These are phyloP conservation scores for Bryoglossum gracile DNA, from an alignment of 495 filamentous ascomycete species.

Conservation along the genomic window DNA sequence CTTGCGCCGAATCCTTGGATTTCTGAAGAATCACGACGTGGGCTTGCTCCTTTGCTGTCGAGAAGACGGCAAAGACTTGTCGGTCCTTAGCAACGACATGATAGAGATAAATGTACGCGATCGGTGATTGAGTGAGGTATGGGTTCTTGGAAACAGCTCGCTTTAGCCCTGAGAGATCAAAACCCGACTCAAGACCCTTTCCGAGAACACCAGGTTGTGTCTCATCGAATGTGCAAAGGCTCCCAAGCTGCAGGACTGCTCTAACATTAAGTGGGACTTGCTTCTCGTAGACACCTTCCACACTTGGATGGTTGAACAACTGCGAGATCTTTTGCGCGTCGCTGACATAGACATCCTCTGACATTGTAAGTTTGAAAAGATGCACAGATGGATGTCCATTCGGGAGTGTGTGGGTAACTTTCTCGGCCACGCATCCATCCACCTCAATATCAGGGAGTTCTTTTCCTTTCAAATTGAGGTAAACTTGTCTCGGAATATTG, in stretches of 20 bases:
- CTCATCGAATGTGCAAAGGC: constrained; percentile 91
- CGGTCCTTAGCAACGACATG: constrained; percentile 84
- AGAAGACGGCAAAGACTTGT: constrained; percentile 91
- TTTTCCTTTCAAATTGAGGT: constrained; percentile 79
- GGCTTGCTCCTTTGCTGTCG: constrained; percentile 69
- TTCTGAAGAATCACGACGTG: constrained; percentile 80
- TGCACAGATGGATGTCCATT: constrained; percentile 93
- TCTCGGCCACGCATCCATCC: constrained; percentile 78
- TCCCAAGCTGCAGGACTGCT: constrained; percentile 82
- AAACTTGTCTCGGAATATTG: constrained; percentile 82
- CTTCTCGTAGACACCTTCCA: constrained; percentile 95
- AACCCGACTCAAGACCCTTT: constrained; percentile 86
- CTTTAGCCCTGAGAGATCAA: constrained; percentile 73
- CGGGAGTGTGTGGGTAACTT: constrained; percentile 82
- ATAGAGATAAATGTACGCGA: constrained; percentile 85
- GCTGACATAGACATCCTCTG: constrained; percentile 78
- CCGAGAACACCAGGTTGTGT: constrained; percentile 84
- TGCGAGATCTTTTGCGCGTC: constrained; percentile 73
- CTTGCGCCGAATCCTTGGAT: constrained; percentile 60
- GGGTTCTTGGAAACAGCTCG: constrained; percentile 55
- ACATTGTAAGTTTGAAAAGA: constrained; percentile 85
- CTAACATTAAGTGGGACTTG: constrained; percentile 78
- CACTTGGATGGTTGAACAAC: constrained; percentile 84
- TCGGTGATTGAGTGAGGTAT: constrained; percentile 61
- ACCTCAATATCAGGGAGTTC: constrained; percentile 88